phyloP scores from a whole-genome alignment of 2,329 filamentous ascomycete species.

The Ilyonectria mors-panacis region DNA sequence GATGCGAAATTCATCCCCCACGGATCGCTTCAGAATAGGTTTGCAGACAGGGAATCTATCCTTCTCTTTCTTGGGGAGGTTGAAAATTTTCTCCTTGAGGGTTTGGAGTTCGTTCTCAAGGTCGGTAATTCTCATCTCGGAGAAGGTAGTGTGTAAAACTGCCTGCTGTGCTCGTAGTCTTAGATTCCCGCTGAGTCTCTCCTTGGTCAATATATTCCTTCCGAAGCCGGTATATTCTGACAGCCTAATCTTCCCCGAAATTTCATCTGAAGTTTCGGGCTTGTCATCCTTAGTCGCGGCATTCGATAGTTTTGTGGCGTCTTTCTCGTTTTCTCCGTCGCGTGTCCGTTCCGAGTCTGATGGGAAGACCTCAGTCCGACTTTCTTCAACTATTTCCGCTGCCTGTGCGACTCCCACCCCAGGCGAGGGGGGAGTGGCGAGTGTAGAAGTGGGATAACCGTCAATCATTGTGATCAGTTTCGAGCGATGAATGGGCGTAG shows the following conservation, averaged over 20 bases:
- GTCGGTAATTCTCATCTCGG: constrained; percentile 19
- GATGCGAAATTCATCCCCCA: constrained; percentile 1
- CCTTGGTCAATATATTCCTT: not conserved
- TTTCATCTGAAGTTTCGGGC: not conserved
- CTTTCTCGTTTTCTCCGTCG: not conserved
- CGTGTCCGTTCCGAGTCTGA: not conserved
- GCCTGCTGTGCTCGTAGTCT: constrained; percentile 18
- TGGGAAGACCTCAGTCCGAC: not conserved
- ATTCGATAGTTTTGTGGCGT: not conserved
- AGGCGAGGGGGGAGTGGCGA: not conserved
- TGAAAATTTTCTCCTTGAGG: not conserved
- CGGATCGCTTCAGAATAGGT: not conserved
- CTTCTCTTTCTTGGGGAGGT: not conserved
- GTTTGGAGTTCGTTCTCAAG: constrained; percentile 9
- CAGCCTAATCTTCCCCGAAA: not conserved
- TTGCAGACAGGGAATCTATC: not conserved
- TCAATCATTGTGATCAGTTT: not conserved
- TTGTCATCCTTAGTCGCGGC: not conserved
- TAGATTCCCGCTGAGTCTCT: constrained; percentile 7
- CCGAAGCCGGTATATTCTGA: not conserved
- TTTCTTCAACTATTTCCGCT: not conserved
- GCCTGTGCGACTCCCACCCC: not conserved
- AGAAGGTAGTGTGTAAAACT: constrained; percentile 5
- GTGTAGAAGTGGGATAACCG: not conserved
- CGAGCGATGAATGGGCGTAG: not conserved